Evolutionary conservation across 805 yeast genomes (phyloP), one percentile per base, ranked within the genome.

Genomic region (Sugiyamaella mastotermitis): DNA sequence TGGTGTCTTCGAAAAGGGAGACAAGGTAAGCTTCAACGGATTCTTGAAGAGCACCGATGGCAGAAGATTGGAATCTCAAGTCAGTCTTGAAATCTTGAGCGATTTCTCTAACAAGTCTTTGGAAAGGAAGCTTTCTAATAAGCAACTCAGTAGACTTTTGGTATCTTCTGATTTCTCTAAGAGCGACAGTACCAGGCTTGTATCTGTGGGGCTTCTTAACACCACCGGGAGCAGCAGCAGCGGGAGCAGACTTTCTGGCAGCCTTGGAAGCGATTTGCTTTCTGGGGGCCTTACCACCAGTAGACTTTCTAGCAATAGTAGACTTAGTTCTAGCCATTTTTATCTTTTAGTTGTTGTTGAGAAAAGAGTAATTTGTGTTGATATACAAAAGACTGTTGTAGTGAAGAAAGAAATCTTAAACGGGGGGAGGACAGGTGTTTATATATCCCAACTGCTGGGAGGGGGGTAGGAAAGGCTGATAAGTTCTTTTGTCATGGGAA

Each of bases 171-270:
- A 83, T 83, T 71, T 83, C 92, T 77, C 90, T 80, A 64, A 83
- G 80, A 58, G 94, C 94, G 62, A 82, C 90, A 61, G 90, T 82
- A 80, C 94, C 94, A 62, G 94, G 94, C 84, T 83, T 83, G 72
- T 83, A 83, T 78, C 94, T 80, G 77, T 81, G 92, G 51, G 88
- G 87, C 72, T 82, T 83, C 81, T 82, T 83, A 62, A 83, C 90
- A 73, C 90, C 92, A 61, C 90, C 90, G 40, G 63, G 70, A 44
- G 83, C 71, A 41, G 62, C 68, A 42, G 82, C 68, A 13, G 39
- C 9, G 66, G 88, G 87, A 43, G 88, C 90, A 33, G 90, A 80
- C 69, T 83, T 83, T 72, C 92, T 78, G 54, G 94, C 92, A 51
- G 88, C 90, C 75, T 83, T 83, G 49, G 92, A 82, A 50, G 92